Conservation (phyloP, 1,284 basidiomycete genomes). For the Puccinia coronata region DNA sequence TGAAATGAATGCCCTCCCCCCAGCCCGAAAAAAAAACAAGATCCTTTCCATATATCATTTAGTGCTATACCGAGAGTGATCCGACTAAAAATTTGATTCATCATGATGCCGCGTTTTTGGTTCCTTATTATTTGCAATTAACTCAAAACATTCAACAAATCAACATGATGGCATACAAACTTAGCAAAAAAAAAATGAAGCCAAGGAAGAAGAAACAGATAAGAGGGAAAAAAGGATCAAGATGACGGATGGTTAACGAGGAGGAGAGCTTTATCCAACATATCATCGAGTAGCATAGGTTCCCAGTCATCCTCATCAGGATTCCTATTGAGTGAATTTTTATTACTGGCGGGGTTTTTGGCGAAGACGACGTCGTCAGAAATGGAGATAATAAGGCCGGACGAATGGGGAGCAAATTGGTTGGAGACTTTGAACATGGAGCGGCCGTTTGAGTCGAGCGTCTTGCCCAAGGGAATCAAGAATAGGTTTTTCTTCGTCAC, state of each 20-base stretch:
- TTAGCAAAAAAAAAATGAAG: not conserved
- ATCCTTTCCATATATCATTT: no score
- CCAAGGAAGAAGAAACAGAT: not conserved
- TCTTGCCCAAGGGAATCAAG: slow-evolving; percentile 44
- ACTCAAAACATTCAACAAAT: not conserved
- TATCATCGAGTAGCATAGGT: slow-evolving; percentile 45
- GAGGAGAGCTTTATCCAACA: slow-evolving; percentile 44
- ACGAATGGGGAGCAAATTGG: slow-evolving; percentile 17
- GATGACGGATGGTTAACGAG: not conserved
- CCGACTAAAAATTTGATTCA: no score
- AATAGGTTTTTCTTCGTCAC: slow-evolving; percentile 28
- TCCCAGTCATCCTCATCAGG: slow-evolving; percentile 27
- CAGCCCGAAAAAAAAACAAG: no score
- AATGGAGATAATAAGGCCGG: slow-evolving; percentile 31
- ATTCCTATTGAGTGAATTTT: not conserved
- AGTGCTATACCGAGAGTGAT: no score
- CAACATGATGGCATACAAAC: not conserved
- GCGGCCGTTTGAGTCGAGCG: slow-evolving; percentile 38
- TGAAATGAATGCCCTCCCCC: no score
- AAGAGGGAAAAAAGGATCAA: not conserved
- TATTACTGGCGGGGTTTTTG: slow-evolving; percentile 20
- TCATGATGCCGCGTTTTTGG: no score
- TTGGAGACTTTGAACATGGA: slow-evolving; percentile 44
- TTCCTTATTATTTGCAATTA: no score
- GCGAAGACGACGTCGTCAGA: slow-evolving; percentile 45